Evolutionary conservation across 352 stramenopile genomes (phyloP).

Genomic region (Globisporangium iwayamae): DNA sequence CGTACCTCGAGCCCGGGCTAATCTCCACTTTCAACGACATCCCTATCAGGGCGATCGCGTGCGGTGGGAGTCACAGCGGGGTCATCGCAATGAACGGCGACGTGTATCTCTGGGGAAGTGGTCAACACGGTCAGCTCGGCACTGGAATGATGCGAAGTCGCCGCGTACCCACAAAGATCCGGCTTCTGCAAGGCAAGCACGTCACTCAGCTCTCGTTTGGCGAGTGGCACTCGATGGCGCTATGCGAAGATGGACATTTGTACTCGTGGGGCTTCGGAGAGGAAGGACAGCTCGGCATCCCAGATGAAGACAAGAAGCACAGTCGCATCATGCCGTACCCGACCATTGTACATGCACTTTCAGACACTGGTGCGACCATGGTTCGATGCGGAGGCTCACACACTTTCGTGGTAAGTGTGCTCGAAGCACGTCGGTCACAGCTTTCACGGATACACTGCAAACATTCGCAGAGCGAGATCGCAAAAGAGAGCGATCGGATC

Average conservation of each 20-base stretch:
- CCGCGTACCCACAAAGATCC: conserved; percentile 37
- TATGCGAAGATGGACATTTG: conserved; percentile 47
- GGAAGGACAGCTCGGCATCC: conserved; percentile 59
- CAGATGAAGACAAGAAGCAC: conserved; percentile 40
- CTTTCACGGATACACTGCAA: conserved; percentile 40
- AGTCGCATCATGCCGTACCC: conserved; percentile 40
- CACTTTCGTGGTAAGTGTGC: conserved; percentile 62
- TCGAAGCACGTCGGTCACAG: conserved; percentile 45
- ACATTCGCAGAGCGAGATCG: conserved; percentile 29
- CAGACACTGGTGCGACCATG: conserved; percentile 50
- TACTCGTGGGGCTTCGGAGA: conserved; percentile 73
- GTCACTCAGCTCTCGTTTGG: conserved; percentile 52
- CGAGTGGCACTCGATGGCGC: conserved; percentile 71
- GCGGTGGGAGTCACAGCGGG: conserved; percentile 58
- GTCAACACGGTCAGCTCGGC: conserved; percentile 54
- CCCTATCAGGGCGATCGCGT: conserved; percentile 38
- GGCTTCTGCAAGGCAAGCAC: conserved; percentile 36
- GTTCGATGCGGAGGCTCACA: conserved; percentile 56
- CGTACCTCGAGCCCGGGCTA: conserved; percentile 30
- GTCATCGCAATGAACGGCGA: conserved; percentile 36
- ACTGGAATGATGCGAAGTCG: conserved; percentile 36
- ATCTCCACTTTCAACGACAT: conserved; percentile 32
- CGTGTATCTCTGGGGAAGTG: conserved; percentile 59
- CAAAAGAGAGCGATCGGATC: conserved; percentile 23
- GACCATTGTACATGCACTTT: conserved; percentile 41